These are phyloP conservation scores for Helianthus annuus DNA, from an alignment of 129 eudicot species.

Conservation along the genomic window DNA sequence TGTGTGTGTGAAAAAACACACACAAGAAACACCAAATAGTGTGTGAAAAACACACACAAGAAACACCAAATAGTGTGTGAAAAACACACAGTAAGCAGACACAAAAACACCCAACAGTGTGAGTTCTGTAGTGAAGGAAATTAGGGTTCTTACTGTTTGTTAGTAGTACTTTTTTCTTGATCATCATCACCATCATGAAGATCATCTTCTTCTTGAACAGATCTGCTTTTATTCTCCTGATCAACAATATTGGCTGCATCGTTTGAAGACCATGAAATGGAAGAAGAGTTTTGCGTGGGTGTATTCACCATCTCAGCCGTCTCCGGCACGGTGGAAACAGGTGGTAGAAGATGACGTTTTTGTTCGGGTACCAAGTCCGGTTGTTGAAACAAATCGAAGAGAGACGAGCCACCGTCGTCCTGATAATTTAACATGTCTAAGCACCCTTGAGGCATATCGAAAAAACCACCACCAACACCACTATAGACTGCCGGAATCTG, in stretches of 20 bases:
- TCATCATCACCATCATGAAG: slow-evolving; percentile 34
- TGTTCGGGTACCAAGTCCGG: slow-evolving; percentile 20
- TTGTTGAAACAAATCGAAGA: slow-evolving; percentile 52
- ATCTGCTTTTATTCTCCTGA: slow-evolving; percentile 30
- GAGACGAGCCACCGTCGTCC: slow-evolving; percentile 41
- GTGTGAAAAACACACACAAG: not conserved
- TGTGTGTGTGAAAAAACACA: not conserved
- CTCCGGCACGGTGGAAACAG: slow-evolving; percentile 43
- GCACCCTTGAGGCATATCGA: slow-evolving; percentile 49
- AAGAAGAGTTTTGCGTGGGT: slow-evolving; percentile 66
- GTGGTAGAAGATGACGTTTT: slow-evolving; percentile 20
- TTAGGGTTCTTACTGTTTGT: slow-evolving; percentile 54
- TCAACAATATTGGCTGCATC: slow-evolving; percentile 61
- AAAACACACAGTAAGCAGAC: not conserved
- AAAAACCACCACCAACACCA: slow-evolving; percentile 32
- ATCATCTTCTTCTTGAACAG: slow-evolving; percentile 41
- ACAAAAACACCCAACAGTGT: slow-evolving; percentile 1
- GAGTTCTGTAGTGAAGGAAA: slow-evolving; percentile 4
- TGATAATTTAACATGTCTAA: slow-evolving; percentile 50
- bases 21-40: not conserved
- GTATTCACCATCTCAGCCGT: slow-evolving; percentile 63
- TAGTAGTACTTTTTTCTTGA: slow-evolving; percentile 49
- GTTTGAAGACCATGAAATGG: slow-evolving; percentile 72
- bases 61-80: not conserved
- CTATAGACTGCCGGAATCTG: slow-evolving; percentile 43